Evolutionary conservation across 495 filamentous ascomycete species (phyloP).

Genomic region (Aspergillus taichungensis): DNA sequence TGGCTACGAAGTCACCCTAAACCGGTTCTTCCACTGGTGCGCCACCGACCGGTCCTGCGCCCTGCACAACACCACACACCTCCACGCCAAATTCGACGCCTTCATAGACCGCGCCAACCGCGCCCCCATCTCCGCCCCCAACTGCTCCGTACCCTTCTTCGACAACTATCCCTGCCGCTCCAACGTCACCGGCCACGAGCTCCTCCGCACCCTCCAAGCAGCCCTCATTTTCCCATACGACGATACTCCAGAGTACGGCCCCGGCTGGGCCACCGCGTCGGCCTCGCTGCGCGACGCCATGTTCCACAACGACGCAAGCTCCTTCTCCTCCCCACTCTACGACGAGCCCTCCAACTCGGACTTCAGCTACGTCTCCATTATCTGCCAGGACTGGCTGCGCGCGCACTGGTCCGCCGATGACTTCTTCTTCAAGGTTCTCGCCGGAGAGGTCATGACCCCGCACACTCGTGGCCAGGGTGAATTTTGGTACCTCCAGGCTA

Average conservation of each 20-base stretch:
- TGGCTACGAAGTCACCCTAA: slow-evolving; percentile 18
- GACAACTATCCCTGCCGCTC: slow-evolving; percentile 13
- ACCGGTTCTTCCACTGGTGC: slow-evolving; percentile 32
- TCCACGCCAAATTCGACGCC: slow-evolving; percentile 13
- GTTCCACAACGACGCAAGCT: slow-evolving; percentile 17
- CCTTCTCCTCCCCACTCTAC: slow-evolving; percentile 16
- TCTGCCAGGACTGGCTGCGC: slow-evolving; percentile 28
- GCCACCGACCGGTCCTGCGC: slow-evolving; percentile 8
- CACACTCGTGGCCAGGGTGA: slow-evolving; percentile 17
- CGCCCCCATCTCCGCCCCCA: slow-evolving; percentile 23
- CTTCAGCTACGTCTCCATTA: slow-evolving; percentile 19
- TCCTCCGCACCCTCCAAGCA: slow-evolving; percentile 1
- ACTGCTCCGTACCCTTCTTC: slow-evolving; percentile 21
- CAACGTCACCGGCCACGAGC: slow-evolving; percentile 9
- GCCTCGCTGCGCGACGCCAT: slow-evolving; percentile 15
- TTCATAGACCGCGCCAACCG: slow-evolving; percentile 15
- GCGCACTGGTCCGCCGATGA: slow-evolving; percentile 12
- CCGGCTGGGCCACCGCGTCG: slow-evolving; percentile 14
- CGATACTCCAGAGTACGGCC: slow-evolving; percentile 1
- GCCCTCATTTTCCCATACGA: slow-evolving; percentile 3
- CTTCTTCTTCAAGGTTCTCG: slow-evolving; percentile 10
- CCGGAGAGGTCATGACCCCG: slow-evolving; percentile 14
- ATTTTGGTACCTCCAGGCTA: slow-evolving; percentile 11
- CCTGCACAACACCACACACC: slow-evolving; percentile 18
- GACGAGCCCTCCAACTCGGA: slow-evolving; percentile 12